Evolutionary conservation across 495 filamentous ascomycete genomes (phyloP), one percentile per base, ranked within the genome.

Genomic region (Aspergillus sclerotioniger): DNA sequence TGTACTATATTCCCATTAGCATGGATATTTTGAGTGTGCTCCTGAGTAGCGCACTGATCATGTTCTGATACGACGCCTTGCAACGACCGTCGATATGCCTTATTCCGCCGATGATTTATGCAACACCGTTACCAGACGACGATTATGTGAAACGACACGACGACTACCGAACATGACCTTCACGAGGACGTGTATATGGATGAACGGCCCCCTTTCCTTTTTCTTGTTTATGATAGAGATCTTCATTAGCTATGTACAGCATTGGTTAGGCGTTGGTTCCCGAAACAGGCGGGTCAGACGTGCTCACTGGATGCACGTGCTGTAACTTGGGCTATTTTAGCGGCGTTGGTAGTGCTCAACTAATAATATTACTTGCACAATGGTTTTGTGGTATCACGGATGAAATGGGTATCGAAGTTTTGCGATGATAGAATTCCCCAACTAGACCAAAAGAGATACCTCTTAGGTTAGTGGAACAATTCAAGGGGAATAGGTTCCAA

Each of bases 11-110:
- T 32, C 64, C 31, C 13, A 55, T 29, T 46, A 37, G 8, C 28
- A 16, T 51, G 37, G 60, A 51, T 37, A 58, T 47, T 35, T 33
- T 60, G 43, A 73, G 28, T 69, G 59, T 57, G 59, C 58, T 49
- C 48, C 69, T 39, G 31, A 69, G 9, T 51, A 54, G 32, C 54
- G n/a, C 41, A 15, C 10, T 54, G 45, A 44, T 49, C 5, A 33
- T 59, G 49, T 33, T 33, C 35, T 60, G 31, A 28, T 7, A 3
- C 6, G 12, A n/a, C 10, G 25, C 20, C 8, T 33, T 17, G 6
- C 8, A 31, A 6, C 7, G 21, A 21, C 2, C 6, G 13, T 29
- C 13, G n/a, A 3, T 48, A 21, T 28, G 20, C 16, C 25, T 49
- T 29, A 49, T 28, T 17, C 21, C 6, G 21, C 28, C 21, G 21